Evolutionary conservation across 2,329 filamentous ascomycete genomes (phyloP).

Genomic region (Cladosporium sp.): DNA sequence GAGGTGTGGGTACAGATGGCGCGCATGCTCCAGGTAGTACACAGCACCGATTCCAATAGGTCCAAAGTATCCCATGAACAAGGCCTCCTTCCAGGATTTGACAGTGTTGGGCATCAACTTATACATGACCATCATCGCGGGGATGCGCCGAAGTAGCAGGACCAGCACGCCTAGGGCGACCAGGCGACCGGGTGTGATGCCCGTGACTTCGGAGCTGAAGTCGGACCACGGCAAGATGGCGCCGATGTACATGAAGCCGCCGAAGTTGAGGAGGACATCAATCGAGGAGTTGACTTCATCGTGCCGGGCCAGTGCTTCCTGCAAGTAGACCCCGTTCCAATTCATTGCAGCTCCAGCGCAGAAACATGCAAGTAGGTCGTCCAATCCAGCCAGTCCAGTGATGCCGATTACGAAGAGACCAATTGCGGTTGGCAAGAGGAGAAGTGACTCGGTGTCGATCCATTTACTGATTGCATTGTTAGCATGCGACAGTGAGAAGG

Average conservation of each 20-base stretch:
- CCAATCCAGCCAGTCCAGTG: conserved; percentile 76
- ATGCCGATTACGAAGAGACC: conserved; percentile 80
- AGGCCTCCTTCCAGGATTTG: conserved; percentile 63
- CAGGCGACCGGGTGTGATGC: conserved; percentile 64
- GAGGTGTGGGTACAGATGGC: conserved; percentile 62
- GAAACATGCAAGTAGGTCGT: conserved; percentile 85
- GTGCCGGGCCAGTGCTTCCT: conserved; percentile 66
- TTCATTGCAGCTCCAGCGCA: conserved; percentile 84
- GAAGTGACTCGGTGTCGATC: conserved; percentile 70
- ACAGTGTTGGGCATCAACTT: conserved; percentile 56
- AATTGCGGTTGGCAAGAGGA: conserved; percentile 76
- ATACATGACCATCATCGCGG: conserved; percentile 67
- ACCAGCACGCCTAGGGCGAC: conserved; percentile 68
- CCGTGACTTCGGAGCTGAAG: conserved; percentile 62
- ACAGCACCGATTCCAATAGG: conserved; percentile 84
- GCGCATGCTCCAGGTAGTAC: conserved; percentile 78
- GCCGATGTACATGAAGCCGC: conserved; percentile 84
- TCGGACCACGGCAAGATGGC: conserved; percentile 71
- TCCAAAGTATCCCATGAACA: conserved; percentile 86
- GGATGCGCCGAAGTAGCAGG: conserved; percentile 68
- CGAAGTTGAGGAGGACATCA: conserved; percentile 84
- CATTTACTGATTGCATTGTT: conserved; percentile 54
- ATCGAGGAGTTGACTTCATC: conserved; percentile 86
- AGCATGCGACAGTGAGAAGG: conserved; percentile 19
- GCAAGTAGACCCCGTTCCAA: conserved; percentile 85